phyloP scores from a whole-genome alignment of 2,329 filamentous ascomycete genomes.

The Pseudopithomyces maydicus region DNA sequence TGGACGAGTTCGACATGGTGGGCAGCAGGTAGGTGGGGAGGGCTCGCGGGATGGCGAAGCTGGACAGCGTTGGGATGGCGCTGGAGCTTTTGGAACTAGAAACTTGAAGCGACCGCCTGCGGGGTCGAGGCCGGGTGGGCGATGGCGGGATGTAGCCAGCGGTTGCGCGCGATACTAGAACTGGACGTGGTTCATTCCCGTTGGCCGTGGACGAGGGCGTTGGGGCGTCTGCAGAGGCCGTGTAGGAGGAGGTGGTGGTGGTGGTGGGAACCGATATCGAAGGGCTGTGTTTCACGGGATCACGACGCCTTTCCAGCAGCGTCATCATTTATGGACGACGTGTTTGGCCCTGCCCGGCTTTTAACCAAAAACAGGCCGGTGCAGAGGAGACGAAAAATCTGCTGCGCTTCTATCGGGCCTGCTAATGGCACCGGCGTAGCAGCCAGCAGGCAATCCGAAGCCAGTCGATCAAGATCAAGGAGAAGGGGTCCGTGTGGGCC shows the following conservation, averaged over 20 bases:
- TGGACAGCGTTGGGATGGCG: slow-evolving; percentile 53
- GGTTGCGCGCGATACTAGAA: slow-evolving; percentile 39
- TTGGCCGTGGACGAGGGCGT: slow-evolving; percentile 16
- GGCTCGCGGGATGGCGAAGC: slow-evolving; percentile 33
- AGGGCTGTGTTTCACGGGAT: slow-evolving; percentile 7
- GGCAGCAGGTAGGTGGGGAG: slow-evolving; percentile 34
- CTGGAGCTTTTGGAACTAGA: slow-evolving; percentile 45
- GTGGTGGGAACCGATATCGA: slow-evolving; percentile 22
- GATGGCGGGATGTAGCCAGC: slow-evolving; percentile 24
- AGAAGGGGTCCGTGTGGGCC: neutral
- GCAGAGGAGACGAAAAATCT: slow-evolving; percentile 41
- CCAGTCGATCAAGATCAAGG: slow-evolving; percentile 27
- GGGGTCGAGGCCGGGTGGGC: slow-evolving; percentile 23
- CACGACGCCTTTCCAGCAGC: slow-evolving; percentile 30
- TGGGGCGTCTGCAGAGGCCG: slow-evolving; percentile 2
- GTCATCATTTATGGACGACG: slow-evolving; percentile 40
- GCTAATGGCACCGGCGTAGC: slow-evolving; percentile 20
- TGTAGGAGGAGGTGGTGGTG: slow-evolving; percentile 13
- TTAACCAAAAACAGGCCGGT: slow-evolving; percentile 37
- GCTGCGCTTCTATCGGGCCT: slow-evolving; percentile 38
- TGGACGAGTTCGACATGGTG: slow-evolving; percentile 36
- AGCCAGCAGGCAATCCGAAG: slow-evolving; percentile 19
- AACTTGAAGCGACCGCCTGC: slow-evolving; percentile 29
- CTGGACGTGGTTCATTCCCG: slow-evolving; percentile 34
- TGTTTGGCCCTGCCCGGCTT: slow-evolving; percentile 35